These are phyloP conservation scores for Cydonia oblonga DNA, from an alignment of 331 rosid species.

Conservation along the genomic window DNA sequence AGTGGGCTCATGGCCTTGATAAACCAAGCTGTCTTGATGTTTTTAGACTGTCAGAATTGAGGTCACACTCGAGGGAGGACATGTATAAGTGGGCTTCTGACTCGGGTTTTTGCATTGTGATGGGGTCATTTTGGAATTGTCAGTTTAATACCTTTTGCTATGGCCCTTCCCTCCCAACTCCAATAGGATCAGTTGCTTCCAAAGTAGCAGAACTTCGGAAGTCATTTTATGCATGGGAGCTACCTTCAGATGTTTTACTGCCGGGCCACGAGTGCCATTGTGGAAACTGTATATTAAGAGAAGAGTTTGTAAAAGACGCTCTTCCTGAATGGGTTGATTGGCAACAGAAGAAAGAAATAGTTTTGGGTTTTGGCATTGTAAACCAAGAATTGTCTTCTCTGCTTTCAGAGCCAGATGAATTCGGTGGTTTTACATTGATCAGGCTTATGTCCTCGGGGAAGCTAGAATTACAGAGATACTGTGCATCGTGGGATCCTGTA, in stretches of 20 bases:
- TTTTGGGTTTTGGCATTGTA: constrained; percentile 56
- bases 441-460: constrained; percentile 61
- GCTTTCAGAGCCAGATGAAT: constrained; percentile 37
- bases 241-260: constrained; percentile 39
- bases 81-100: constrained; percentile 43
- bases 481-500: constrained; percentile 31
- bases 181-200: constrained; percentile 23
- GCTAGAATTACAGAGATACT: constrained; percentile 61
- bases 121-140: constrained; percentile 66
- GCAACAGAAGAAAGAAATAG: constrained; percentile 68
- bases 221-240: constrained; percentile 52
- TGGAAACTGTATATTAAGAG: constrained; percentile 53
- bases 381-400: constrained; percentile 30
- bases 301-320: constrained; percentile 41
- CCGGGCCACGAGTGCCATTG: constrained; percentile 43
- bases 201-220: constrained; percentile 23
- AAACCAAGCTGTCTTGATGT: constrained; percentile 35
- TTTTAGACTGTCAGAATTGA: constrained; percentile 44
- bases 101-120: constrained; percentile 54
- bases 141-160: constrained; percentile 52
- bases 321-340: constrained; percentile 64
- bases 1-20: constrained; percentile 55
- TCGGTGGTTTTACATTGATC: constrained; percentile 60
- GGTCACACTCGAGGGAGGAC: constrained; percentile 39
- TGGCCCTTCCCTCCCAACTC: constrained; percentile 38